Percentiles rank a stretch among this genome's conserved stretches.
These are phyloP conservation scores for Didymella arachidicola DNA, from an alignment of 2,329 filamentous ascomycete genomes.

Conservation along the genomic window DNA sequence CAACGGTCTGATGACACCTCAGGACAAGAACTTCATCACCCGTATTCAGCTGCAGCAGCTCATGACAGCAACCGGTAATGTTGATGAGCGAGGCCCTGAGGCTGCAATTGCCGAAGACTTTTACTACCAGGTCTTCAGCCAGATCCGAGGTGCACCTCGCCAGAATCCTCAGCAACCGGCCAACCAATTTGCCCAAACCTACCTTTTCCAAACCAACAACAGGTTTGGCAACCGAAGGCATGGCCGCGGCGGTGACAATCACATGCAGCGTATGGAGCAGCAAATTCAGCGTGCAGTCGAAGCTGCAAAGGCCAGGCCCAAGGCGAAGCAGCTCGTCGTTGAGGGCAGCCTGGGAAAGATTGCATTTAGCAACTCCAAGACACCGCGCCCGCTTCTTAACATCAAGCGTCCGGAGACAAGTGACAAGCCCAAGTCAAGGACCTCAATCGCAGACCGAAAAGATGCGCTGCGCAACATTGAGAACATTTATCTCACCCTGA, in stretches of 20 bases:
- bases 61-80: constrained; percentile 87
- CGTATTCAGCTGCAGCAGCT: constrained; percentile 97
- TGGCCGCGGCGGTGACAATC: constrained; percentile 87
- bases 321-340: constrained; percentile 96
- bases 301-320: constrained; percentile 95
- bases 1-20: constrained; percentile 97
- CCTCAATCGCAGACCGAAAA: constrained; percentile 76
- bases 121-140: constrained; percentile 97
- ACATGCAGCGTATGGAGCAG: constrained; percentile 99
- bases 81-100: constrained; percentile 80
- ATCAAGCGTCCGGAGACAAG: constrained; percentile 84
- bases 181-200: constrained; percentile 97
- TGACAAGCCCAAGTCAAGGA: constrained; percentile 56
- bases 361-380: constrained; percentile 98
- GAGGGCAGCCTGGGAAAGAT: constrained; percentile 97
- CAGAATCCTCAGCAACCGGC: constrained; percentile 92
- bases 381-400: constrained; percentile 91
- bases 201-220: constrained; percentile 92
- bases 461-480: constrained; percentile 86
- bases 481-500: constrained; percentile 83
- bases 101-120: constrained; percentile 90
- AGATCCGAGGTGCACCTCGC: constrained; percentile 87
- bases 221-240: constrained; percentile 80
- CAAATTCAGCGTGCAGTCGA: constrained; percentile 97
- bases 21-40: constrained; percentile 99